A percentile compares a stretch with the other conserved stretches of the same genome.
Conservation (phyloP, 371 early-diverging fungal species). For the Apophysomyces ossiformis region DNA sequence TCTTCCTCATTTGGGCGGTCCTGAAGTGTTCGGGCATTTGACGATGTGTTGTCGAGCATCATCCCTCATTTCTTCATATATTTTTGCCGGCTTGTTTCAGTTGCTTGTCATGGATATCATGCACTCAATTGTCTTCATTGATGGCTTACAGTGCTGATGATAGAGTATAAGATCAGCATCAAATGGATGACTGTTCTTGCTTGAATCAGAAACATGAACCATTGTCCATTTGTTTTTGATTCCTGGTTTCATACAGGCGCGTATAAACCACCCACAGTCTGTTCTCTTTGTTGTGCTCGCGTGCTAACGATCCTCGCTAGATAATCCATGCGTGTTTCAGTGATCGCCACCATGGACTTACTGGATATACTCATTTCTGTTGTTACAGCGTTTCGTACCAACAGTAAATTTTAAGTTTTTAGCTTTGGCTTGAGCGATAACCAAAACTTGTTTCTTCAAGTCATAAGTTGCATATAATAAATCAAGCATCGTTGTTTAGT, state of each 20-base stretch:
- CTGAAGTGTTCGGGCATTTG: too few species aligned
- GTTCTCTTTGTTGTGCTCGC: not conserved
- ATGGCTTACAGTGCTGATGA: not conserved
- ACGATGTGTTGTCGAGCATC: too few species aligned
- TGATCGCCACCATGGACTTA: not conserved
- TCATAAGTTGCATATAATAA: not conserved
- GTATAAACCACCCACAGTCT: not conserved
- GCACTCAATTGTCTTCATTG: too few species aligned
- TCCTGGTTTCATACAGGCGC: not conserved
- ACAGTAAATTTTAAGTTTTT: not conserved
- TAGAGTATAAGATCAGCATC: not conserved
- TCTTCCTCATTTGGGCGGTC: too few species aligned
- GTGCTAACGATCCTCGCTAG: not conserved
- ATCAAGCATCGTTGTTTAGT: not conserved
- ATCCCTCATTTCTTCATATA: too few species aligned
- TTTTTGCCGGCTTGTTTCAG: too few species aligned
- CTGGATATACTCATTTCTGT: not conserved
- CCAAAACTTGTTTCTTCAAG: not conserved
- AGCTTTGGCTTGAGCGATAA: not conserved
- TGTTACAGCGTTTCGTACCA: not conserved
- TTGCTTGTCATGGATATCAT: too few species aligned
- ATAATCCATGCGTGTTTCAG: not conserved
- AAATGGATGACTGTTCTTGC: not conserved
- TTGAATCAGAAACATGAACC: not conserved
- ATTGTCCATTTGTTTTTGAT: not conserved